These are phyloP conservation scores for Podospora sp. DNA, from an alignment of 495 filamentous ascomycete genomes.

Conservation along the genomic window DNA sequence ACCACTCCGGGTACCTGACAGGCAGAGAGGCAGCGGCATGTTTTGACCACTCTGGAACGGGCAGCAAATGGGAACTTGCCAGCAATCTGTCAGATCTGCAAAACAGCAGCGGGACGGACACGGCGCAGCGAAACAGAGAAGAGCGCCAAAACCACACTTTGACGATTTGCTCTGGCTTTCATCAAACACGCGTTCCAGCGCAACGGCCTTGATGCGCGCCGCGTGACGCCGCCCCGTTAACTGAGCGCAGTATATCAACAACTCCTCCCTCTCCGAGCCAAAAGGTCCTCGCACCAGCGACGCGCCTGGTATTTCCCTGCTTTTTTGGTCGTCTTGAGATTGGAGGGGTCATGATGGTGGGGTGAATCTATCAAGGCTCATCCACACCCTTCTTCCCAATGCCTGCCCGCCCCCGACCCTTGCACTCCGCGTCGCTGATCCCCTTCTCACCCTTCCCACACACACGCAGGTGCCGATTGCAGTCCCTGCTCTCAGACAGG, in stretches of 20 bases:
- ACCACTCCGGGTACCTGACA: constrained; percentile 22
- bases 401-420: neutral
- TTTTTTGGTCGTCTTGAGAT: neutral
- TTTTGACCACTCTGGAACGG: neutral
- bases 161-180: neutral
- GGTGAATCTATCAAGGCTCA: neutral
- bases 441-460: constrained; percentile 7
- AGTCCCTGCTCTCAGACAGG: neutral
- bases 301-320: neutral
- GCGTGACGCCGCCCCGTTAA: constrained; percentile 1
- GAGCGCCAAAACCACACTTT: neutral
- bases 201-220: neutral
- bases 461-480: constrained; percentile 10
- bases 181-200: neutral
- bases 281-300: neutral
- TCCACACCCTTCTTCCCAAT: neutral
- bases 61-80: constrained; percentile 16
- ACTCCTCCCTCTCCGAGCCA: neutral
- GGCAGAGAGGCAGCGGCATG: constrained; percentile 12
- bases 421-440: neutral
- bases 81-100: constrained; percentile 1
- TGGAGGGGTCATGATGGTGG: neutral
- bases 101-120: neutral
- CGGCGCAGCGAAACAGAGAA: neutral
- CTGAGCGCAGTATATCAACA: constrained; percentile 19